Evolutionary conservation across 1,284 basidiomycete genomes (phyloP).

Genomic region (Fereydounia khargensis): DNA sequence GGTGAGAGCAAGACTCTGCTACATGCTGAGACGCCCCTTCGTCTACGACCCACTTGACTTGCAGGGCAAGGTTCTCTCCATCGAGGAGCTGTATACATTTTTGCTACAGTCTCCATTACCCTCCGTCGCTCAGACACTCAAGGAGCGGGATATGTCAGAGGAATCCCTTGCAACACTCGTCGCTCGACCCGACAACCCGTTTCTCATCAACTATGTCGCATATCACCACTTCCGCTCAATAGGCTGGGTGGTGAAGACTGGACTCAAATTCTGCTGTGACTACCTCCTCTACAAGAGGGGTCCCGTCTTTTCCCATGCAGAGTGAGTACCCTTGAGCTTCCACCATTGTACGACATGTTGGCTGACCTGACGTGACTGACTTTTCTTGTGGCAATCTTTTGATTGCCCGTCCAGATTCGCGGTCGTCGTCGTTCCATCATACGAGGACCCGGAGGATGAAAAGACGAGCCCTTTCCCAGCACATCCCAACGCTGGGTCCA

Average conservation of each 20-base stretch:
- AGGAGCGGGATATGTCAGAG: conserved; percentile 12
- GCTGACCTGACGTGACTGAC: too few relatives aligned
- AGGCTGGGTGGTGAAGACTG: conserved; percentile 95
- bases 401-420: too few relatives aligned
- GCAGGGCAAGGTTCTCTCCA: conserved; percentile 7
- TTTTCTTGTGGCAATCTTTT: too few relatives aligned
- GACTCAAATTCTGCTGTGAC: conserved; percentile 96
- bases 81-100: conserved; percentile 22
- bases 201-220: conserved; percentile 82
- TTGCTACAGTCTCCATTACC: conserved; percentile 27
- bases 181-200: conserved; percentile 74
- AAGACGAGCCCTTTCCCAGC: conserved; percentile 48
- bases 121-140: conserved; percentile 9
- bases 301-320: conserved; percentile 91
- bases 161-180: conserved; percentile 18
- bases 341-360: too few relatives aligned
- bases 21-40: too few relatives aligned
- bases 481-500: conserved; percentile 59
- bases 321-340: conserved; percentile 64
- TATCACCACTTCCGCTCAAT: conserved; percentile 95
- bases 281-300: conserved; percentile 91
- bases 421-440: conserved; percentile 80
- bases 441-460: conserved; percentile 75
- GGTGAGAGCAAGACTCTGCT: too few relatives aligned
- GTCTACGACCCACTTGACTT: conserved; percentile 1